phyloP scores from a whole-genome alignment of 257 asterid genomes.

The Buddleja alternifolia region DNA sequence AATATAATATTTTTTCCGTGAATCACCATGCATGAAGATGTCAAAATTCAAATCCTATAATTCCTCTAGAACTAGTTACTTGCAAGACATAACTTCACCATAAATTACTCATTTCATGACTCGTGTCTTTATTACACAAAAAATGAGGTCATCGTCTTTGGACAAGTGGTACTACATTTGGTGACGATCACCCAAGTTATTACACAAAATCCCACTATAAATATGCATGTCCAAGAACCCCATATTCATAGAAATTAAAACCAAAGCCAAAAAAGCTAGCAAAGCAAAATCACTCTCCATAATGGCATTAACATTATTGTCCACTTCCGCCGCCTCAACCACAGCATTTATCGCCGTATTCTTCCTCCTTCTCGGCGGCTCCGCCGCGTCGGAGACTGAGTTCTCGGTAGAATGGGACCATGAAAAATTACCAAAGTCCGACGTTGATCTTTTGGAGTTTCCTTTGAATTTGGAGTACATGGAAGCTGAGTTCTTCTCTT shows the following conservation, averaged over 20 bases:
- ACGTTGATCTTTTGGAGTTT: conserved; percentile 63
- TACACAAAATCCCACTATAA: not conserved
- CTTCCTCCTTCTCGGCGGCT: conserved; percentile 21
- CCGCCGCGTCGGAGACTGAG: not conserved
- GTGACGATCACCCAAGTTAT: no score
- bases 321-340: conserved; percentile 34
- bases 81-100: not conserved
- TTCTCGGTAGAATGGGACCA: not conserved
- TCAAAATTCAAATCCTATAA: not conserved
- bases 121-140: conserved; percentile 3
- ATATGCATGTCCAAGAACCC: not conserved
- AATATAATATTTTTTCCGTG: no score
- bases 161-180: conserved; percentile 24
- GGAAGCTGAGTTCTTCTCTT: conserved; percentile 85
- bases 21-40: conserved; percentile 15
- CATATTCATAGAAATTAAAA: not conserved
- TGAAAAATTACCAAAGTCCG: conserved; percentile 37
- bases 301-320: conserved; percentile 35
- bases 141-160: not conserved
- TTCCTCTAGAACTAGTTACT: not conserved
- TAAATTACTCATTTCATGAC: not conserved
- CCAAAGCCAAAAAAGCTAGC: conserved; percentile 10
- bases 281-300: not conserved
- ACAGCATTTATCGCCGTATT: conserved; percentile 14
- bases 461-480: conserved; percentile 75